Evolutionary conservation across 331 rosid genomes (phyloP).

Genomic region (Saraca asoca): DNA sequence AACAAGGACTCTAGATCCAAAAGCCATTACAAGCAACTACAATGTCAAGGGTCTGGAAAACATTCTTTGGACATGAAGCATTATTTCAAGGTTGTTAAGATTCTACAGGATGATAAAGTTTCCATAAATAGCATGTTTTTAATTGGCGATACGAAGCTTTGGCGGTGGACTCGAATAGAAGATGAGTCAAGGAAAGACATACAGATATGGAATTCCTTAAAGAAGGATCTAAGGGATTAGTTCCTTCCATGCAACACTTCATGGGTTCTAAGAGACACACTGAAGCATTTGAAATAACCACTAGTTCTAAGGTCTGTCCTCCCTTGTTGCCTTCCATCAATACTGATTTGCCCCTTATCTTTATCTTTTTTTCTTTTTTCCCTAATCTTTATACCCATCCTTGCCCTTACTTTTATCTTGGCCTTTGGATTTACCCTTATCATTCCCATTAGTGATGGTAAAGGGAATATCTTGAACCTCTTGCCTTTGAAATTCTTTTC

Average conservation of each 20-base stretch:
- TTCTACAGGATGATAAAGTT: not conserved
- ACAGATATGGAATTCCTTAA: not conserved
- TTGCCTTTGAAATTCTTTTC: too few relatives aligned
- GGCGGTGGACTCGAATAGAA: not conserved
- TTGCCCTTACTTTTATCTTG: too few relatives aligned
- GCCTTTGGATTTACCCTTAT: too few relatives aligned
- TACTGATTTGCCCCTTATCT: too few relatives aligned
- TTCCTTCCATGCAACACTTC: not conserved
- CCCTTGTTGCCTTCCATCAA: too few relatives aligned
- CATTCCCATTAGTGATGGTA: too few relatives aligned
- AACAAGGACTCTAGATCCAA: not conserved
- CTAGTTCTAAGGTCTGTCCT: too few relatives aligned
- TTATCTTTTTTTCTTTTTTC: too few relatives aligned
- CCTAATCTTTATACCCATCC: too few relatives aligned
- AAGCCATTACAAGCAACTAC: not conserved
- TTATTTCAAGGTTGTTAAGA: not conserved
- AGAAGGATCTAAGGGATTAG: not conserved
- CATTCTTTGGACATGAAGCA: constrained; percentile 9
- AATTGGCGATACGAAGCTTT: not conserved
- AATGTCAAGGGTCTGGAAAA: not conserved
- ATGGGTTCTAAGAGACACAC: too few relatives aligned
- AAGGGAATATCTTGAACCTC: too few relatives aligned
- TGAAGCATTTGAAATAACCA: too few relatives aligned
- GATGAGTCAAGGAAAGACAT: not conserved
- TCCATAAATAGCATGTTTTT: not conserved